phyloP scores from a whole-genome alignment of 2,329 filamentous ascomycete genomes.

The Trichoderma citrinoviride region DNA sequence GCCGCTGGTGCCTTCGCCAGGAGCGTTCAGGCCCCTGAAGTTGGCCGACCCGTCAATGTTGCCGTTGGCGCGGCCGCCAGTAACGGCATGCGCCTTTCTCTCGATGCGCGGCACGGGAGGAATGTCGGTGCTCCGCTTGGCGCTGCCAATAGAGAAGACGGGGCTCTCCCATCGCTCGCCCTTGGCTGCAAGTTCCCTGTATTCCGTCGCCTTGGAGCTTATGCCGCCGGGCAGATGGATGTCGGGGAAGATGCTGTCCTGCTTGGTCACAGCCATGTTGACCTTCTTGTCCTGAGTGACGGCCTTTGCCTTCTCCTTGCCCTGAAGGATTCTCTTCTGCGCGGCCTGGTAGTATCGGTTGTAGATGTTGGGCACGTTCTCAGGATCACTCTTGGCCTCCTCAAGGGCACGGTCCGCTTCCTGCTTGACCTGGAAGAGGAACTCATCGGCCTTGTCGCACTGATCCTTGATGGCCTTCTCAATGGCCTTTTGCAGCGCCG shows the following conservation, averaged over 20 bases:
- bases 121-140: conserved; percentile 68
- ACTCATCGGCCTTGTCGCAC: conserved; percentile 69
- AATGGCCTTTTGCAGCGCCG: conserved; percentile 79
- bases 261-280: conserved; percentile 56
- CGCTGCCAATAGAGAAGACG: conserved; percentile 82
- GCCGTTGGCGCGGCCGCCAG: conserved; percentile 16
- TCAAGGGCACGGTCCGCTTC: conserved; percentile 74
- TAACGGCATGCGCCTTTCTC: conserved; percentile 40
- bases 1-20: neutral
- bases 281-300: conserved; percentile 65
- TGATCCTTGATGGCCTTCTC: conserved; percentile 87
- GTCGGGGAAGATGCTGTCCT: conserved; percentile 86
- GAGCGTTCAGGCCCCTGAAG: conserved; percentile 9
- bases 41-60: conserved; percentile 12
- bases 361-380: conserved; percentile 79
- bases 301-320: conserved; percentile 72
- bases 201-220: conserved; percentile 90
- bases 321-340: conserved; percentile 70
- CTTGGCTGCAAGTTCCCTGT: conserved; percentile 80
- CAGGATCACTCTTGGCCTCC: conserved; percentile 58
- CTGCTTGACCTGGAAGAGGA: conserved; percentile 73
- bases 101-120: conserved; percentile 56
- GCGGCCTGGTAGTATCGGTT: conserved; percentile 74
- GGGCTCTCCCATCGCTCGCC: conserved; percentile 94
- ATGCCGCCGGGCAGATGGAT: conserved; percentile 80